Conservation (phyloP, 176 grass and related monocot genomes). For the Aechmea fasciata region DNA sequence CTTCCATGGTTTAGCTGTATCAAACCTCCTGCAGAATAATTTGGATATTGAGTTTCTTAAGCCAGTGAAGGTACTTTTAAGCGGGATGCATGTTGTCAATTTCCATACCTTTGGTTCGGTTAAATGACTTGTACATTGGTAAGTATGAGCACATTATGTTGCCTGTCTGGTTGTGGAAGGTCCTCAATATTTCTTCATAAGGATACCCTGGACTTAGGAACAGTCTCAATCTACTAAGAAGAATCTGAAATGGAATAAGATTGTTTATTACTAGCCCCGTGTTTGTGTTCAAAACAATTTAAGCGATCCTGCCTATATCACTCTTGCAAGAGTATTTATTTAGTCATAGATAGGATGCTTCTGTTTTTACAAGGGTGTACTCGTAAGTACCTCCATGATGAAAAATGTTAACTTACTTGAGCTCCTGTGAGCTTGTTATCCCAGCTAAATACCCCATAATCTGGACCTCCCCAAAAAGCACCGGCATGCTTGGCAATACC, state of each 20-base stretch:
- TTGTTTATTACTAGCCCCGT: no score
- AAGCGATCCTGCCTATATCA: no score
- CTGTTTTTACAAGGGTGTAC: no score
- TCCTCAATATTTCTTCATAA: constrained; percentile 88
- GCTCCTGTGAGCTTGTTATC: constrained; percentile 88
- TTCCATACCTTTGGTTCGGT: constrained; percentile 74
- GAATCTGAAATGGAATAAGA: constrained; percentile 47
- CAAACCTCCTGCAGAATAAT: constrained; percentile 56
- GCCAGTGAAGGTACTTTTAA: constrained; percentile 4
- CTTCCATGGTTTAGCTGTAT: constrained; percentile 86
- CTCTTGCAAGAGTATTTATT: no score
- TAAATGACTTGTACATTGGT: constrained; percentile 65
- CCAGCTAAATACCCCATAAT: constrained; percentile 90
- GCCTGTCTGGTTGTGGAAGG: constrained; percentile 87
- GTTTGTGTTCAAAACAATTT: no score
- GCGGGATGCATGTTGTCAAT: neutral
- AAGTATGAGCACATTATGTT: constrained; percentile 82
- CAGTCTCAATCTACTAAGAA: constrained; percentile 80
- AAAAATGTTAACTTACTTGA: constrained; percentile 50
- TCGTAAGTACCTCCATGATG: neutral
- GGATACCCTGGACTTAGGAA: constrained; percentile 87
- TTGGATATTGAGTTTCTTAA: constrained; percentile 11
- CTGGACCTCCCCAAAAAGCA: constrained; percentile 64
- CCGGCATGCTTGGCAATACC: constrained; percentile 79
- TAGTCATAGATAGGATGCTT: no score